Evolutionary conservation across 257 asterid species (phyloP), one percentile per base, ranked within the genome.

Genomic region (Ballota nigra): DNA sequence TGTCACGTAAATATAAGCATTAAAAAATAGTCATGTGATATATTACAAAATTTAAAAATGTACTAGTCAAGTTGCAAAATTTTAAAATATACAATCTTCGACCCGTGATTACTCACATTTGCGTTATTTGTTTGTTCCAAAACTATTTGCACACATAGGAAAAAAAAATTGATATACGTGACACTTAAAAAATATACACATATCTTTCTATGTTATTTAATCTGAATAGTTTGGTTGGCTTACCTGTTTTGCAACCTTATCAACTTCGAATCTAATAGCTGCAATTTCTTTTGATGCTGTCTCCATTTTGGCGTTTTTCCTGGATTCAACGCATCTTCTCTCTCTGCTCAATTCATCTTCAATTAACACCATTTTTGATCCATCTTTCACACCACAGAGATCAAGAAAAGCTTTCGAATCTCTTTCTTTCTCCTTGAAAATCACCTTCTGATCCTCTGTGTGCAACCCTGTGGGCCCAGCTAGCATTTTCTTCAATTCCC

Each of bases 191-290:
- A n/a, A n/a, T n/a, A n/a, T n/a, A n/a, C n/a, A n/a, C n/a, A n/a
- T n/a, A n/a, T n/a, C n/a, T n/a, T n/a, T n/a, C n/a, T n/a, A n/a
- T n/a, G n/a, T n/a, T n/a, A n/a, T n/a, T n/a, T n/a, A n/a, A n/a
- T n/a, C n/a, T n/a, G n/a, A n/a, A n/a, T n/a, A n/a, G n/a, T n/a
- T n/a, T n/a, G n/a, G n/a, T n/a, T 36, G 20, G 12, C 55, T 13
- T 24, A 92, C 98, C 95, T 86, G 91, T 67, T 86, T 91, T 10
- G 96, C 94, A 28, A 91, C 86, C 40, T 81, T 86, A 73, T 93
- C 97, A 55, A 93, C 86, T 72, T 91, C 92, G 38, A 76, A 51
- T 79, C 87, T 82, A 62, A 93, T 85, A 28, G 79, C 84, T 59
- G 83, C 84, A 63, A 93, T 87, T 15, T 89, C 96, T 31, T 85